These are phyloP conservation scores for Coemansia guatemalensis DNA, from an alignment of 192 early-diverging fungal species.

Conservation along the genomic window DNA sequence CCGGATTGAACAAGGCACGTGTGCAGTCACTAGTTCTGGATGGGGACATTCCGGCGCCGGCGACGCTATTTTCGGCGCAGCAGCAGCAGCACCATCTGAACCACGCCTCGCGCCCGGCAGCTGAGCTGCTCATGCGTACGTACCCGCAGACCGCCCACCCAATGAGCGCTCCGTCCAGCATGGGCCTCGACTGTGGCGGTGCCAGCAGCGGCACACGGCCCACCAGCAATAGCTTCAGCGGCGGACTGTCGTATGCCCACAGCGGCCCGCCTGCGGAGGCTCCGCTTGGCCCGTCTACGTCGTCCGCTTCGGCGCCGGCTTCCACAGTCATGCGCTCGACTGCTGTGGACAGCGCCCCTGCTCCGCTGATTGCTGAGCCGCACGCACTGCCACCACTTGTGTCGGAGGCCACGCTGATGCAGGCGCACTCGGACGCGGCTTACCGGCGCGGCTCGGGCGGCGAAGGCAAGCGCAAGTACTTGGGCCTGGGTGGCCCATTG, in stretches of 20 bases:
- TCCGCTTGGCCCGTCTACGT: slow-evolving; percentile 17
- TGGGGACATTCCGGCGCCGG: slow-evolving; percentile 13
- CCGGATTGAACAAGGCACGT: slow-evolving; percentile 42
- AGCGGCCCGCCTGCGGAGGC: slow-evolving; percentile 7
- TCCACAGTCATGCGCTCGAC: slow-evolving; percentile 34
- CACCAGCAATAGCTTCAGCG: slow-evolving; percentile 49
- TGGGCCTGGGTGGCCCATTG: slow-evolving; percentile 43
- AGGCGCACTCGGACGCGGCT: slow-evolving; percentile 11
- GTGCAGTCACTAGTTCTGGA: slow-evolving; percentile 45
- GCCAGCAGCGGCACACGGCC: slow-evolving; percentile 27
- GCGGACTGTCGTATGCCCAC: slow-evolving; percentile 8
- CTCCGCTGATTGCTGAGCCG: slow-evolving; percentile 5
- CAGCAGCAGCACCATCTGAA: slow-evolving; percentile 1
- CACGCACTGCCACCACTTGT: slow-evolving; percentile 27
- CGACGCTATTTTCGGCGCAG: background rate
- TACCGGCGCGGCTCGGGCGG: slow-evolving; percentile 3
- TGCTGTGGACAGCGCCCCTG: background rate
- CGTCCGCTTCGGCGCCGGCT: slow-evolving; percentile 44
- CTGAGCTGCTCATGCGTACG: slow-evolving; percentile 19
- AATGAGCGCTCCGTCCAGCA: slow-evolving; percentile 30
- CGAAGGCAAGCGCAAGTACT: slow-evolving; percentile 24
- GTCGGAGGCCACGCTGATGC: slow-evolving; percentile 33
- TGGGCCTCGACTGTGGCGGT: background rate
- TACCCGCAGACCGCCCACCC: slow-evolving; percentile 26
- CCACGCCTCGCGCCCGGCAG: slow-evolving; percentile 23